Percentiles rank a stretch among this genome's conserved stretches.
Conservation (phyloP, 306 rosid species). For the Rosa lucieae region DNA sequence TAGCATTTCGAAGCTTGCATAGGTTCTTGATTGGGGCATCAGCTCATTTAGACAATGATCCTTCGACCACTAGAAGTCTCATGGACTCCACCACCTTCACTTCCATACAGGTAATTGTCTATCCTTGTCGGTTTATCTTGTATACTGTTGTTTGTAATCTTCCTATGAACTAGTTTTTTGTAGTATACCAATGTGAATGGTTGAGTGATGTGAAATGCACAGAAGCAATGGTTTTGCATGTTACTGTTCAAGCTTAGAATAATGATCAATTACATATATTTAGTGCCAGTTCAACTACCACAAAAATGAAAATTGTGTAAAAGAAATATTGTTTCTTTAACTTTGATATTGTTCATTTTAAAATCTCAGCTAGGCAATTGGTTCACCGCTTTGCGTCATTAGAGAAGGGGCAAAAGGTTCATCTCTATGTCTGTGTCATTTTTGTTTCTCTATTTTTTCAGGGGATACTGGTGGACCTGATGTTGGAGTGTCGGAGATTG, state of each 20-base stretch:
- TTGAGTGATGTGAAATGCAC: background rate
- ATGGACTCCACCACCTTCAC: slow-evolving; percentile 61
- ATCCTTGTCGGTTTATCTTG: background rate
- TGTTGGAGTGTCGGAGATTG: slow-evolving; percentile 65
- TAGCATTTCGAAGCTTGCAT: slow-evolving; percentile 70
- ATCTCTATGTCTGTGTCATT: slow-evolving; percentile 1
- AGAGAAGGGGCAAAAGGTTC: background rate
- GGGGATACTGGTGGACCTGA: slow-evolving; percentile 78
- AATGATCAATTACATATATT: background rate
- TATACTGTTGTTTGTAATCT: background rate
- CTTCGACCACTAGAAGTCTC: slow-evolving; percentile 58
- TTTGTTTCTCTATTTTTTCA: slow-evolving; percentile 28
- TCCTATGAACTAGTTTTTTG: background rate
- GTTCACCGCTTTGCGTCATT: background rate
- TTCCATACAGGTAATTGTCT: slow-evolving; percentile 55
- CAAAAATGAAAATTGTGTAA: background rate
- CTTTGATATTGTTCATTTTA: no score
- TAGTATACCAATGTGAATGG: background rate
- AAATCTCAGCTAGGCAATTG: background rate
- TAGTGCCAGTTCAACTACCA: background rate
- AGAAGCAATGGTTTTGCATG: background rate
- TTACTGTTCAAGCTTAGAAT: background rate
- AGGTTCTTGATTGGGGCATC: slow-evolving; percentile 79
- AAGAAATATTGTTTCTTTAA: background rate
- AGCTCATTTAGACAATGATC: slow-evolving; percentile 62